Evolutionary conservation across 176 grass and related monocot species (phyloP).

Genomic region (Eleusine coracana): DNA sequence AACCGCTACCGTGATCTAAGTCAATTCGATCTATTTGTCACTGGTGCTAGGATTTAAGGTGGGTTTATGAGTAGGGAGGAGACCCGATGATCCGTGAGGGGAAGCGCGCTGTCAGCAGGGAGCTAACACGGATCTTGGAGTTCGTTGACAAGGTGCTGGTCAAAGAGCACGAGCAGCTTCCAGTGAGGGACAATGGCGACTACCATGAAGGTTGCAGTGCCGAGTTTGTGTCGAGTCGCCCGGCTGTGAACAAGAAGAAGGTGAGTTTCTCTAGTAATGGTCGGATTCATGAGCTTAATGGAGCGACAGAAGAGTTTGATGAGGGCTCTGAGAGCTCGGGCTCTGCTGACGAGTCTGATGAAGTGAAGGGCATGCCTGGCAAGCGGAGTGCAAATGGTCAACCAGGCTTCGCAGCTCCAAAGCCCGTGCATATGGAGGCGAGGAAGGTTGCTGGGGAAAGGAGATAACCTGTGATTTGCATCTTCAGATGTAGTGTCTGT

Average conservation of each 20-base stretch:
- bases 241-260: slow-evolving; percentile 37
- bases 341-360: slow-evolving; percentile 38
- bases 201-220: slow-evolving; percentile 40
- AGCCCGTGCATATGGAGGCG: slow-evolving; percentile 68
- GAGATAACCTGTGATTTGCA: slow-evolving; percentile 23
- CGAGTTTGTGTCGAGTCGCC: slow-evolving; percentile 13
- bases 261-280: slow-evolving; percentile 35
- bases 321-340: slow-evolving; percentile 46
- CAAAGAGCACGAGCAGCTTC: slow-evolving; percentile 58
- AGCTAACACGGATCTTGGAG: slow-evolving; percentile 76
- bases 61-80: slow-evolving; percentile 51
- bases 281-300: slow-evolving; percentile 25
- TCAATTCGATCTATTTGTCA: slow-evolving; percentile 12
- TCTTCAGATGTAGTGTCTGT: slow-evolving; percentile 1
- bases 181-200: slow-evolving; percentile 14
- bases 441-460: slow-evolving; percentile 40
- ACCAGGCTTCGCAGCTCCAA: slow-evolving; percentile 53
- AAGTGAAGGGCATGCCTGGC: not conserved
- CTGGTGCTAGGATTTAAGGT: slow-evolving; percentile 22
- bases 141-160: slow-evolving; percentile 82
- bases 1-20: not conserved
- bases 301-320: slow-evolving; percentile 27
- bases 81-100: slow-evolving; percentile 89
- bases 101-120: slow-evolving; percentile 69
- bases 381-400: slow-evolving; percentile 41